Evolutionary conservation across 2,329 filamentous ascomycete species (phyloP).

Genomic region (Hymenoscyphus repandus): DNA sequence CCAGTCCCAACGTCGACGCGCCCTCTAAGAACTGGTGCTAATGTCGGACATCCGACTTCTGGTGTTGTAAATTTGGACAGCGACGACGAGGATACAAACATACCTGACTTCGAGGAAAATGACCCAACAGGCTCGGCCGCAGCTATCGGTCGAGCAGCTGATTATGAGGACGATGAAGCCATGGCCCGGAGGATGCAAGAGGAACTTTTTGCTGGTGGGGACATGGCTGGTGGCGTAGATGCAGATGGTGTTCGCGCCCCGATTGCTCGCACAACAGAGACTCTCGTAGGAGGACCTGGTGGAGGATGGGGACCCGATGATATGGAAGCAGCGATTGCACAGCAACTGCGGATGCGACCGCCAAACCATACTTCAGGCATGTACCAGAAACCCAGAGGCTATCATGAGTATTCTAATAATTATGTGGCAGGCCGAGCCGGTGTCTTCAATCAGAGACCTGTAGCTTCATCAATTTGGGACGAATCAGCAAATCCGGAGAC

Average conservation of each 20-base stretch:
- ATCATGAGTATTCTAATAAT: not conserved
- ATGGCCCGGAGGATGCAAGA: constrained; percentile 91
- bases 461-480: constrained; percentile 42
- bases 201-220: constrained; percentile 68
- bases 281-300: constrained; percentile 69
- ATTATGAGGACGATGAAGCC: constrained; percentile 83
- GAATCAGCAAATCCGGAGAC: constrained; percentile 38
- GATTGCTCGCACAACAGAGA: constrained; percentile 87
- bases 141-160: constrained; percentile 42
- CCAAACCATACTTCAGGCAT: constrained; percentile 20
- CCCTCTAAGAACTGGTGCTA: constrained; percentile 17
- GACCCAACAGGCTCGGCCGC: constrained; percentile 24
- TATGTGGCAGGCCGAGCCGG: constrained; percentile 42
- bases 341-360: constrained; percentile 32
- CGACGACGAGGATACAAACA: constrained; percentile 54
- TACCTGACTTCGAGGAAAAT: constrained; percentile 27
- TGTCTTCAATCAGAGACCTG: constrained; percentile 63
- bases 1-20: constrained; percentile 27
- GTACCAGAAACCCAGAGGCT: not conserved
- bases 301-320: constrained; percentile 44
- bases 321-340: constrained; percentile 20
- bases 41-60: constrained; percentile 44
- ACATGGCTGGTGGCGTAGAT: constrained; percentile 37
- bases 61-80: constrained; percentile 72
- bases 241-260: constrained; percentile 74